Conservation (phyloP, 2,329 filamentous ascomycete species). For the Aspergillus sp. region DNA sequence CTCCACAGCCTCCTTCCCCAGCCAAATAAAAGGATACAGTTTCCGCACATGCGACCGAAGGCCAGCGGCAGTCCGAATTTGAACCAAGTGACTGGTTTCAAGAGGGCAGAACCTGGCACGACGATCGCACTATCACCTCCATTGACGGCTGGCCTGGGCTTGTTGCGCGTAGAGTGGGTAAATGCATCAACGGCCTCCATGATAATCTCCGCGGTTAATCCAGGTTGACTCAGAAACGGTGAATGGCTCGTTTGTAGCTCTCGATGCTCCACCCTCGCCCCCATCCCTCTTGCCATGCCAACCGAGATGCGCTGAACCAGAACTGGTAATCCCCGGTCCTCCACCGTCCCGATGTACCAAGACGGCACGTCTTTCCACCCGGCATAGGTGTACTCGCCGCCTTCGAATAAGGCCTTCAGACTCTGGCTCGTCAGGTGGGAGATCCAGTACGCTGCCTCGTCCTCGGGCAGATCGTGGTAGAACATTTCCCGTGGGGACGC, state of each 20-base stretch:
- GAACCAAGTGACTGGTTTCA: slow-evolving; percentile 21
- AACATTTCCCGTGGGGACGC: slow-evolving; percentile 43
- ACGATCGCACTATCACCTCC: slow-evolving; percentile 1
- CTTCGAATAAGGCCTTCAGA: slow-evolving; percentile 47
- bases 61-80: slow-evolving; percentile 22
- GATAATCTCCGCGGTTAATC: slow-evolving; percentile 40
- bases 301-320: slow-evolving; percentile 40
- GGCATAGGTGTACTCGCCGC: slow-evolving; percentile 44
- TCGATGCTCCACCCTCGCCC: slow-evolving; percentile 35
- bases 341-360: slow-evolving; percentile 47
- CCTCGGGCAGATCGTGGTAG: slow-evolving; percentile 50
- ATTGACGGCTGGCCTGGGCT: not conserved
- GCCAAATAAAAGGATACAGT: slow-evolving; percentile 18
- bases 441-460: slow-evolving; percentile 46
- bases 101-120: slow-evolving; percentile 10
- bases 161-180: slow-evolving; percentile 7
- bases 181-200: slow-evolving; percentile 36
- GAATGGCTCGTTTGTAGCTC: slow-evolving; percentile 51
- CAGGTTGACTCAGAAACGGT: slow-evolving; percentile 49
- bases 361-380: slow-evolving; percentile 50
- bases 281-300: slow-evolving; percentile 39
- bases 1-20: slow-evolving; percentile 12
- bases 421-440: slow-evolving; percentile 42
- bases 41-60: slow-evolving; percentile 22
- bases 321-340: slow-evolving; percentile 44